phyloP scores from a whole-genome alignment of 2,329 filamentous ascomycete genomes.

The Periconia macrospinosa region DNA sequence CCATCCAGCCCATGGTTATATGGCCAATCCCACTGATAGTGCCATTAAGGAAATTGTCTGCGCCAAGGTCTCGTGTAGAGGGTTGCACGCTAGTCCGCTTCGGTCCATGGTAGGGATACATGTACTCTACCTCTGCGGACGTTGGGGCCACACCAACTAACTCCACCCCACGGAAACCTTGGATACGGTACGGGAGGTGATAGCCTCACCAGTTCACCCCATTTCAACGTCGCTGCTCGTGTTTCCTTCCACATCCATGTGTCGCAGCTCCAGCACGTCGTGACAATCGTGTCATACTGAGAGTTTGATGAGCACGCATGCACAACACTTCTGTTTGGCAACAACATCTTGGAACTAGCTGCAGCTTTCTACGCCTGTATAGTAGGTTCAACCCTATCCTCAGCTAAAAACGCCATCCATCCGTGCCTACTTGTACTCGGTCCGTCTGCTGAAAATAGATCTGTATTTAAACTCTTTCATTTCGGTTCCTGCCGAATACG shows the following conservation, averaged over 20 bases:
- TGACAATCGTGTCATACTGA: not conserved
- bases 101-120: not conserved
- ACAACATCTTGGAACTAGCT: not conserved
- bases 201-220: not conserved
- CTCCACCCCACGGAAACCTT: not conserved
- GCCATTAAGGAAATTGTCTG: constrained; percentile 3
- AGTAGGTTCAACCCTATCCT: not conserved
- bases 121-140: not conserved
- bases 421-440: too few species aligned
- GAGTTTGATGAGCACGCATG: not conserved
- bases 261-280: constrained; percentile 3
- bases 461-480: not conserved
- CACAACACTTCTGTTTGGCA: not conserved
- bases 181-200: not conserved
- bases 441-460: not conserved
- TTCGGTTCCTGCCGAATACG: constrained; percentile 1
- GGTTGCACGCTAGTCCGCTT: not conserved
- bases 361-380: not conserved
- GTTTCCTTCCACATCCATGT: constrained; percentile 4
- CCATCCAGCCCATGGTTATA: not conserved
- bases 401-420: not conserved
- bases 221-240: constrained; percentile 4
- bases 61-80: not conserved
- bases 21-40: not conserved
- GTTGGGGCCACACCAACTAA: not conserved